These are phyloP conservation scores for Solanum pennellii DNA, from an alignment of 257 asterid genomes.

Conservation along the genomic window DNA sequence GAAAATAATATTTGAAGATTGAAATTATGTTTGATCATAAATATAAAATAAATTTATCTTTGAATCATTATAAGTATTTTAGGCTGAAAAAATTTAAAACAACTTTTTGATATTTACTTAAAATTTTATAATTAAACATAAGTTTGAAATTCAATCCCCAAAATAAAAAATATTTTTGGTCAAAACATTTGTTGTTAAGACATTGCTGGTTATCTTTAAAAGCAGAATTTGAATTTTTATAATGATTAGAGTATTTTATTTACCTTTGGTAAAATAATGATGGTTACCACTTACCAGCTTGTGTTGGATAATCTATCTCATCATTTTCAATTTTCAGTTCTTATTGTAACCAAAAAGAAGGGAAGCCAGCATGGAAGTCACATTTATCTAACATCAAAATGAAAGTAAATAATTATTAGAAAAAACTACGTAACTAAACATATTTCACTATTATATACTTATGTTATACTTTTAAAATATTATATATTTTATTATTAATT, in stretches of 20 bases:
- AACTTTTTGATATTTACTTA: background rate
- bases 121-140: background rate
- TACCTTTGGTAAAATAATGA: background rate
- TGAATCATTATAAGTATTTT: too few relatives aligned
- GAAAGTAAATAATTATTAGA: background rate
- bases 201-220: background rate
- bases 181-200: background rate
- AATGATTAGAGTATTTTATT: background rate
- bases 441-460: too few relatives aligned
- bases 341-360: background rate
- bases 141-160: background rate
- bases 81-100: background rate
- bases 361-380: background rate
- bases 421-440: too few relatives aligned
- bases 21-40: too few relatives aligned
- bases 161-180: background rate
- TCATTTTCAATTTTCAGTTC: background rate
- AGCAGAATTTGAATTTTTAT: background rate
- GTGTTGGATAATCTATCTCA: background rate
- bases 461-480: too few relatives aligned
- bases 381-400: background rate
- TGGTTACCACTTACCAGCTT: background rate
- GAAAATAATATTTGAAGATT: too few relatives aligned
- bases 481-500: too few relatives aligned
- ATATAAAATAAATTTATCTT: too few relatives aligned